A percentile compares a stretch with the other conserved stretches of the same genome.
phyloP scores from a whole-genome alignment of 805 yeast species.

The Kodamaea neixiangensis region DNA sequence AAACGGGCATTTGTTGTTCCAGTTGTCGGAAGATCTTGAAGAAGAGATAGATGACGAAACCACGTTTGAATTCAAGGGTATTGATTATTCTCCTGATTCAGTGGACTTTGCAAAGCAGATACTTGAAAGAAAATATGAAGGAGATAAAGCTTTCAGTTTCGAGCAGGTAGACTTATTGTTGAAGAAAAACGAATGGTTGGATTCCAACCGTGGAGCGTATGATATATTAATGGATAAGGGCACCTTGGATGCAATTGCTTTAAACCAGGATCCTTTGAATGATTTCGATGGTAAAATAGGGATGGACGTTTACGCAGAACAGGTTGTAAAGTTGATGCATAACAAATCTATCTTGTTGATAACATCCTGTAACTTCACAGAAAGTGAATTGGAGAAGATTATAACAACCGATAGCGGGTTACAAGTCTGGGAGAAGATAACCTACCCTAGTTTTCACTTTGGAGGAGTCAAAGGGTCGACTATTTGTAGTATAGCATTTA shows the following conservation, averaged over 20 bases:
- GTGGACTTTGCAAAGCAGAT: conserved; percentile 70
- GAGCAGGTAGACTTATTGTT: conserved; percentile 64
- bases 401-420: conserved; percentile 50
- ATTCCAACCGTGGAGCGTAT: conserved; percentile 39
- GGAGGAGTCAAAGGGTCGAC: conserved; percentile 91
- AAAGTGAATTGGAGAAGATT: conserved; percentile 63
- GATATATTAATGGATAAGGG: conserved; percentile 92
- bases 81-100: conserved; percentile 86
- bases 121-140: conserved; percentile 40
- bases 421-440: conserved; percentile 62
- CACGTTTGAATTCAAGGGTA: conserved; percentile 48
- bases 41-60: conserved; percentile 20
- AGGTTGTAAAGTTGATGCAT: conserved; percentile 58
- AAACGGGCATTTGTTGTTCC: conserved; percentile 85
- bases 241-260: conserved; percentile 93
- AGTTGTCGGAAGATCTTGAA: conserved; percentile 63
- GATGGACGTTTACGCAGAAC: conserved; percentile 60
- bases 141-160: conserved; percentile 49
- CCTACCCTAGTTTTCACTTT: conserved; percentile 81
- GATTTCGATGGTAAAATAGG: conserved; percentile 50
- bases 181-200: conserved; percentile 19
- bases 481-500: conserved; percentile 83
- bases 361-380: conserved; percentile 94
- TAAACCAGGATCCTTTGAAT: conserved; percentile 55
- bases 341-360: conserved; percentile 62